phyloP scores from a whole-genome alignment of 768 basidiomycete genomes.

The Suillus subluteus region DNA sequence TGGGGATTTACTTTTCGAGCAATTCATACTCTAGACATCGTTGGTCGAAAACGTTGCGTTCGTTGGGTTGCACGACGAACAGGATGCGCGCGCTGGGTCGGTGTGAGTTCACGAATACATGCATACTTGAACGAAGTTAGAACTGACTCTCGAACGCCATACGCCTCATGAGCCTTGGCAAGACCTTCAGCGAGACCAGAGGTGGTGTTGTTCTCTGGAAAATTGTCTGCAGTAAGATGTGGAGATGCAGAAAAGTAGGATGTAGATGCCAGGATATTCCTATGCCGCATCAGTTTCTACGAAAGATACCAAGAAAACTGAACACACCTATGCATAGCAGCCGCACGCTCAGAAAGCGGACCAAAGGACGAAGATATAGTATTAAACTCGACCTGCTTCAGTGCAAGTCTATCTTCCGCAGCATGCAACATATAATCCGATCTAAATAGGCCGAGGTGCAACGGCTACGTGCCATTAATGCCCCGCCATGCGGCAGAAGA shows the following conservation, averaged over 20 bases:
- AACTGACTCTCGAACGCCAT: constrained; percentile 56
- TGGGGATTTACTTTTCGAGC: constrained; percentile 61
- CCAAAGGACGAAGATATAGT: constrained; percentile 95
- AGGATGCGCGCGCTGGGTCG: constrained; percentile 58
- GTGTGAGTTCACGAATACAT: background rate
- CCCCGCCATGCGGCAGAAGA: background rate
- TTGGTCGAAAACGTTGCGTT: constrained; percentile 96
- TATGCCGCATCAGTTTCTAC: constrained; percentile 29
- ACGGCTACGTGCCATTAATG: constrained; percentile 50
- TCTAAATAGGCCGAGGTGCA: constrained; percentile 89
- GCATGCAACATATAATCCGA: constrained; percentile 92
- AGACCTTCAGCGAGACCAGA: constrained; percentile 74
- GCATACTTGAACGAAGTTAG: background rate
- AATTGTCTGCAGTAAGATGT: constrained; percentile 52
- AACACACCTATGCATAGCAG: constrained; percentile 76
- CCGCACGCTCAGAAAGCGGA: constrained; percentile 64
- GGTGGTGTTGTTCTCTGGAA: constrained; percentile 76
- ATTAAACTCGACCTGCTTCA: constrained; percentile 99
- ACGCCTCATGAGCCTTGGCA: constrained; percentile 78
- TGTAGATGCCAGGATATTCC: constrained; percentile 70
- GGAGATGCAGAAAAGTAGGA: constrained; percentile 67
- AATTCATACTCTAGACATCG: constrained; percentile 87
- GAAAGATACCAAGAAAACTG: background rate
- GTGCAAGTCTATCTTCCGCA: constrained; percentile 37
- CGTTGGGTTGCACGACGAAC: constrained; percentile 85